Percentiles rank a stretch among this genome's conserved stretches.
Conservation (phyloP, 139 green algal species). For the Closterium sp. region DNA sequence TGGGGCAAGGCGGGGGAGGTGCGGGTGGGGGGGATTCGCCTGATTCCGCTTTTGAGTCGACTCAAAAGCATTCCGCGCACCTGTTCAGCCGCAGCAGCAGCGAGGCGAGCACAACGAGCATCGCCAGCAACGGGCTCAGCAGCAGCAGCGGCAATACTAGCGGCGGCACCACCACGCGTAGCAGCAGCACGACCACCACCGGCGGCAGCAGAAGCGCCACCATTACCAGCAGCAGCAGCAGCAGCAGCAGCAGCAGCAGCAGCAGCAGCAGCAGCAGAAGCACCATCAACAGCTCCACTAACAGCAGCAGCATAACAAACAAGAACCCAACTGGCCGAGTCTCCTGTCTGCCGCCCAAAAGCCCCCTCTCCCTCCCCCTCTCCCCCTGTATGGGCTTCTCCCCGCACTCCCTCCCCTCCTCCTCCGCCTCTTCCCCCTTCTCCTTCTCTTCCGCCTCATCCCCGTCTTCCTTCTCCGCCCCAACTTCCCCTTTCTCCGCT, state of each 20-base stretch:
- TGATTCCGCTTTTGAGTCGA: too few relatives aligned
- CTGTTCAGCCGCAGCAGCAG: not conserved
- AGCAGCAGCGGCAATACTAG: not conserved
- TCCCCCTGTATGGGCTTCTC: not conserved
- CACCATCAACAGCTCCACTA: not conserved
- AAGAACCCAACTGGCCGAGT: not conserved
- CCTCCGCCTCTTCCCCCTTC: not conserved
- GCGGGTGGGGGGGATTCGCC: not conserved
- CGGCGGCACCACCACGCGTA: not conserved
- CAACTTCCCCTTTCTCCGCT: not conserved
- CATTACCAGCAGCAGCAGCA: not conserved
- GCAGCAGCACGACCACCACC: not conserved
- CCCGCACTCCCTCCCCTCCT: not conserved
- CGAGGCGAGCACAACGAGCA: not conserved
- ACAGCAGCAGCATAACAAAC: not conserved
- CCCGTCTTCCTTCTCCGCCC: too few relatives aligned
- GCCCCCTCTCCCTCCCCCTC: not conserved
- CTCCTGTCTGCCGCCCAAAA: not conserved
- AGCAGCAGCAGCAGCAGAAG: not conserved
- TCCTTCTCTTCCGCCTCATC: not conserved
- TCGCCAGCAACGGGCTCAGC: not conserved
- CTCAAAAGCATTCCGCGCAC: too few relatives aligned
- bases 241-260: not conserved
- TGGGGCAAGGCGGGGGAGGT: too few relatives aligned
- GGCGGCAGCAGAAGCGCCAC: not conserved